phyloP scores from a whole-genome alignment of 495 filamentous ascomycete species.

The Trichocladium uniseriatum region DNA sequence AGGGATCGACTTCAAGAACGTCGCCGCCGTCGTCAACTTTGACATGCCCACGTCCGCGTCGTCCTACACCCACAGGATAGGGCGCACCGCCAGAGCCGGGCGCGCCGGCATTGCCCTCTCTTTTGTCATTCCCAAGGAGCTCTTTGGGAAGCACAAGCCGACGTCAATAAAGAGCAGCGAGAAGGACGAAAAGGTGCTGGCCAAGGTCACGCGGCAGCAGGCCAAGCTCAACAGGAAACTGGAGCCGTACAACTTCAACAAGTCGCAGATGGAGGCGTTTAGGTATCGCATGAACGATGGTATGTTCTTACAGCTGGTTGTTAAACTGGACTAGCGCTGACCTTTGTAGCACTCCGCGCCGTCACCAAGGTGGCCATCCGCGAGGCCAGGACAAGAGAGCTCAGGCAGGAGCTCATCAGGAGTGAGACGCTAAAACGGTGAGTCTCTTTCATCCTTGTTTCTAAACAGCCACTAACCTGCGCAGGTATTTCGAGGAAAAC shows the following conservation, averaged over 20 bases:
- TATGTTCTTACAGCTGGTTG: constrained; percentile 6
- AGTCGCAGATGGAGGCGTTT: constrained; percentile 86
- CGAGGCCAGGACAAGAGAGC: constrained; percentile 79
- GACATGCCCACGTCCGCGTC: constrained; percentile 82
- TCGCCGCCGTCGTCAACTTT: constrained; percentile 92
- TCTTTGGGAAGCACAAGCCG: constrained; percentile 81
- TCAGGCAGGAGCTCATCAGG: constrained; percentile 80
- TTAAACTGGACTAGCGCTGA: background rate
- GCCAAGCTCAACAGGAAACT: constrained; percentile 64
- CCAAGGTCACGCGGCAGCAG: constrained; percentile 64
- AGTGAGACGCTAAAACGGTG: constrained; percentile 79
- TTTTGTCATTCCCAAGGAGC: constrained; percentile 73
- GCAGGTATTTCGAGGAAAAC: constrained; percentile 85
- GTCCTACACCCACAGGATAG: constrained; percentile 90
- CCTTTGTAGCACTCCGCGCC: constrained; percentile 48
- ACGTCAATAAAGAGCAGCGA: constrained; percentile 60
- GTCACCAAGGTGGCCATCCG: constrained; percentile 77
- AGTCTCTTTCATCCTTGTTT: background rate
- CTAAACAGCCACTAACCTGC: background rate
- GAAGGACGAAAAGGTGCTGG: constrained; percentile 74
- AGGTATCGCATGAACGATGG: constrained; percentile 92
- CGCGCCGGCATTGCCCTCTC: constrained; percentile 90
- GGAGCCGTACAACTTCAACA: constrained; percentile 87
- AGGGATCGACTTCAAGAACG: constrained; percentile 87
- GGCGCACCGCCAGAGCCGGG: constrained; percentile 83